Evolutionary conservation across 768 basidiomycete genomes (phyloP).

Genomic region (Glaciozyma martinii): DNA sequence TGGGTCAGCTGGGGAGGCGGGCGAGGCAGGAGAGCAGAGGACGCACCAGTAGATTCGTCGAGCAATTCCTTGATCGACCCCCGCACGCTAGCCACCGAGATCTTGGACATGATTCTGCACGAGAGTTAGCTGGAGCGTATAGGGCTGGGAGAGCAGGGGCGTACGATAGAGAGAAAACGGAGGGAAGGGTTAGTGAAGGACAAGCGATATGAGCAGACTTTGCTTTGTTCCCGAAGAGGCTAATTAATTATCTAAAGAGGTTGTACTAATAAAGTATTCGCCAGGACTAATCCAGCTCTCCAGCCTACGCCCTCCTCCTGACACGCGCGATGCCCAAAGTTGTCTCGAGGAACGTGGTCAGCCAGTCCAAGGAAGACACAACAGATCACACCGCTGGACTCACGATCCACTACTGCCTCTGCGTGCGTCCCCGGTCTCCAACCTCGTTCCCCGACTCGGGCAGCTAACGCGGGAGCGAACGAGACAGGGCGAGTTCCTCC

Average conservation of each 20-base stretch:
- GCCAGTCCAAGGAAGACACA: no score
- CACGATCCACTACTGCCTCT: constrained; percentile 18
- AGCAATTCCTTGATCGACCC: not conserved
- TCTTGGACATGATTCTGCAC: not conserved
- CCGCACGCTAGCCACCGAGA: constrained; percentile 1
- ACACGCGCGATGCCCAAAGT: no score
- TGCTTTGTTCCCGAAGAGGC: no score
- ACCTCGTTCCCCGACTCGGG: not conserved
- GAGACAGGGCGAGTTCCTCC: constrained; percentile 20
- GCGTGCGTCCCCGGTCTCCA: constrained; percentile 1
- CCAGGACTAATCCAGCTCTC: no score
- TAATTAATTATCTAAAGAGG: no score
- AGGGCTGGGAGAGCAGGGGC: no score
- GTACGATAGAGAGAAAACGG: no score
- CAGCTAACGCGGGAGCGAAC: not conserved
- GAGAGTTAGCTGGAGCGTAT: not conserved
- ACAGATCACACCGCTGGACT: not conserved
- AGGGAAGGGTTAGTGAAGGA: no score
- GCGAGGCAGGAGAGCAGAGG: constrained; percentile 62
- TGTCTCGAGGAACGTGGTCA: no score
- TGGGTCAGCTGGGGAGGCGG: constrained; percentile 85
- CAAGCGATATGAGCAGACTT: no score
- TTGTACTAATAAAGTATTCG: no score
- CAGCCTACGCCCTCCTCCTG: no score
- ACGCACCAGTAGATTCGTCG: not conserved